These are phyloP conservation scores for Alternaria gansuensis DNA, from an alignment of 2,329 filamentous ascomycete genomes.

Conservation along the genomic window DNA sequence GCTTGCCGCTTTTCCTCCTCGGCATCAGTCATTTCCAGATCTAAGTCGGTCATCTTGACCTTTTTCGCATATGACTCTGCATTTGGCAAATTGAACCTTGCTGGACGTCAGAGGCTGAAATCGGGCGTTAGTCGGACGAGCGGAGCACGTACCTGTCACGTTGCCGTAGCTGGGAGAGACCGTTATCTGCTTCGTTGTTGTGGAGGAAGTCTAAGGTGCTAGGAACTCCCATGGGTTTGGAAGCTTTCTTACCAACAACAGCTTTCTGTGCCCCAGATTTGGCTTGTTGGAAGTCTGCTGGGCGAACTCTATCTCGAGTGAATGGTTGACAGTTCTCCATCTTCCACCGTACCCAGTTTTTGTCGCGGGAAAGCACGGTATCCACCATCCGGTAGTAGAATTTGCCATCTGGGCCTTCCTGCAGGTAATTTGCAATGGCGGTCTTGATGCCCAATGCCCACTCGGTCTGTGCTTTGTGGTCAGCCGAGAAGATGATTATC, in stretches of 20 bases:
- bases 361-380: slow-evolving; percentile 92
- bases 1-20: slow-evolving; percentile 67
- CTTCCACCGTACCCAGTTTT: slow-evolving; percentile 99
- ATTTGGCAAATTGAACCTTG: slow-evolving; percentile 73
- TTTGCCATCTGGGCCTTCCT: slow-evolving; percentile 80
- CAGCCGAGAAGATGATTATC: slow-evolving; percentile 44
- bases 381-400: slow-evolving; percentile 98
- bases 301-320: slow-evolving; percentile 74
- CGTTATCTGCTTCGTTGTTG: slow-evolving; percentile 68
- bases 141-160: slow-evolving; percentile 59
- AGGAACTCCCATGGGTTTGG: slow-evolving; percentile 60
- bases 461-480: slow-evolving; percentile 67
- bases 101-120: slow-evolving; percentile 37
- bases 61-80: slow-evolving; percentile 74
- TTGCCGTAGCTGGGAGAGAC: slow-evolving; percentile 75
- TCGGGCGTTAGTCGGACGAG: slow-evolving; percentile 34
- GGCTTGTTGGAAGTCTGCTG: slow-evolving; percentile 73
- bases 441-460: slow-evolving; percentile 84
- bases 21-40: slow-evolving; percentile 80
- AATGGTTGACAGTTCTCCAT: slow-evolving; percentile 91
- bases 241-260: slow-evolving; percentile 71
- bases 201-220: slow-evolving; percentile 70
- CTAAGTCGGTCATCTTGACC: slow-evolving; percentile 82
- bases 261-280: slow-evolving; percentile 71
- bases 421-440: slow-evolving; percentile 82